phyloP scores from a whole-genome alignment of 306 rosid species.

The Senna siamea region DNA sequence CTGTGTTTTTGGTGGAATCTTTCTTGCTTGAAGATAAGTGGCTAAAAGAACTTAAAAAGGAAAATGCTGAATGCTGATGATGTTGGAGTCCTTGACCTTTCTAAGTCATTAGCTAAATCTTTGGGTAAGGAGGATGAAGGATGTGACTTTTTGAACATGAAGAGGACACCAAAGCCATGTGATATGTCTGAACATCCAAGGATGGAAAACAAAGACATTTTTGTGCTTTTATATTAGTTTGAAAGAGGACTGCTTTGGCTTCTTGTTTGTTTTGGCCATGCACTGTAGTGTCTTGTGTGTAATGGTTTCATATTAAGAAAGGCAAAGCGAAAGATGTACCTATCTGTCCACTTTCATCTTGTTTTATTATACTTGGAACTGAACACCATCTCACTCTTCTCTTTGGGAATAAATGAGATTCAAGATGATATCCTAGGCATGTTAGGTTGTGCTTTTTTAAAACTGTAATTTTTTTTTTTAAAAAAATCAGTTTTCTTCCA shows the following conservation, averaged over 20 bases:
- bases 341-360: slow-evolving; percentile 25
- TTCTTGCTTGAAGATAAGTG: not conserved
- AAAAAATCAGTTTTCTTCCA: too few relatives aligned
- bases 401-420: slow-evolving; percentile 3
- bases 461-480: not conserved
- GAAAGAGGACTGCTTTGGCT: slow-evolving; percentile 38
- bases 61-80: not conserved
- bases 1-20: not conserved
- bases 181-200: slow-evolving; percentile 41
- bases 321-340: slow-evolving; percentile 36
- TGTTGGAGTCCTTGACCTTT: slow-evolving; percentile 20
- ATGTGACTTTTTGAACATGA: slow-evolving; percentile 48
- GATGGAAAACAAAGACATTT: slow-evolving; percentile 37
- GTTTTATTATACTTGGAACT: slow-evolving; percentile 30
- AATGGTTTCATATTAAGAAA: slow-evolving; percentile 28
- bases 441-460: not conserved
- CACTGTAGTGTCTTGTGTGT: slow-evolving; percentile 26
- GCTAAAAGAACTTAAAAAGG: not conserved
- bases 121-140: slow-evolving; percentile 6
- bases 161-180: slow-evolving; percentile 51
- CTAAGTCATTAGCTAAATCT: slow-evolving; percentile 23
- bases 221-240: slow-evolving; percentile 39
- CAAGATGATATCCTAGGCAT: slow-evolving; percentile 8
- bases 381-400: not conserved
- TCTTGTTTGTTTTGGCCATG: slow-evolving; percentile 36